A percentile compares a stretch with the other conserved stretches of the same genome.
Conservation (phyloP, 768 basidiomycete species). For the Amanita pallidorosea region DNA sequence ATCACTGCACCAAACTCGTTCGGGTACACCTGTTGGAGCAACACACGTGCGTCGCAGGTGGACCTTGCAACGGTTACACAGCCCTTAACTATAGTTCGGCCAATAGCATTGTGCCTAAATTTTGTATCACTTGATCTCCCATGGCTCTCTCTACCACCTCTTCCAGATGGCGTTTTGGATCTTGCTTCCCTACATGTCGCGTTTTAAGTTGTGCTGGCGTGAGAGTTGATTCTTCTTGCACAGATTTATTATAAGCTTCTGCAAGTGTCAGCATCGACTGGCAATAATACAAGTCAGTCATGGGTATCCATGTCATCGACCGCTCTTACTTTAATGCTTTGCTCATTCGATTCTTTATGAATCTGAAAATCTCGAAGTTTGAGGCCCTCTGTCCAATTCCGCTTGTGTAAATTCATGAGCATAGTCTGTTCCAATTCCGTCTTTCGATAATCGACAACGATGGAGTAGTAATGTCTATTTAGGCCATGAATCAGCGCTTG, state of each 20-base stretch:
- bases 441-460: conserved; percentile 96
- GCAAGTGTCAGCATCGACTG: conserved; percentile 92
- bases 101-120: conserved; percentile 87
- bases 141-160: conserved; percentile 98
- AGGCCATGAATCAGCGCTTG: conserved; percentile 97
- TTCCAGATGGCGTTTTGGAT: conserved; percentile 95
- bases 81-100: conserved; percentile 61
- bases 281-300: conserved; percentile 5
- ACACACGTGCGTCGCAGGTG: not conserved
- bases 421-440: conserved; percentile 97
- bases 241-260: conserved; percentile 93
- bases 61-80: conserved; percentile 1
- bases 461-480: conserved; percentile 97
- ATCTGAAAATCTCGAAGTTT: conserved; percentile 83
- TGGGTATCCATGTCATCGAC: conserved; percentile 8
- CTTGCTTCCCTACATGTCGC: conserved; percentile 94
- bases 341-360: conserved; percentile 85
- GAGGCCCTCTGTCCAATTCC: conserved; percentile 98
- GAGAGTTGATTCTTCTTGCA: conserved; percentile 96
- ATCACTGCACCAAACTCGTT: no score
- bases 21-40: not conserved
- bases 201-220: conserved; percentile 92
- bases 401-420: conserved; percentile 98
- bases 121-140: conserved; percentile 95
- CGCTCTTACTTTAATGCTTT: conserved; percentile 77